Base-by-base conservation (phyloP, 2,329 filamentous ascomycete genomes). In the Venturia effusa region DNA sequence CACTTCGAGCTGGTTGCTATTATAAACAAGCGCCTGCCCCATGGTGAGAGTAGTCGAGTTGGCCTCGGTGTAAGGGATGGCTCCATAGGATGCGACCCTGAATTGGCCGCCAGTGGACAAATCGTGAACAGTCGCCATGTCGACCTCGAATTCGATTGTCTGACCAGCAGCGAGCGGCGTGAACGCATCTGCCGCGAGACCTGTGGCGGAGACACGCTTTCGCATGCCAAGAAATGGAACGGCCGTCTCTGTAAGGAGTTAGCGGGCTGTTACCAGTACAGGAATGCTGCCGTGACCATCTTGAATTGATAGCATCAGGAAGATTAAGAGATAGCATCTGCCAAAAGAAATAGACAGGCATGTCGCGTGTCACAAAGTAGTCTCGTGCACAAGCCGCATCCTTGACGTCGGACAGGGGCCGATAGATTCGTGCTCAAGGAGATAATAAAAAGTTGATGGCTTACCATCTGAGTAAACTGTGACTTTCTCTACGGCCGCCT, bases 1-100 rank as follows among this genome's bases (percentile, higher is more conserved):
- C 66, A 86, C 77, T 61, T 77, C 78, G 59, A 88, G 73, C 19
- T 78, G 77, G 74, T 88, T 88, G 70, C 83, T 85, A 62, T 78
- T 74, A 74, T 82, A 88, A 13, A 79, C 72, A 2, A 88, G 71
- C 80, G 13, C 82, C 84, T 62, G 30, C 17, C 41, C 43, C 22
- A 24, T 27, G 24, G 15, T 39, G 1, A 89, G 78, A 48, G 80
- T 74, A 59, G 78, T 84, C 24, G 77, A 79, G 69, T 79, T 76
- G 54, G 75, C 75, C 27, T 78, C 76, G 37, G 85, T 82, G 64
- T 81, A 81, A 10, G 83, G 81, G 54, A 88, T 77, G 13, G 79
- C 77, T 6, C 87, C 87, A 4, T 75, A 74, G 5, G 84, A 79
- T 63, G 80, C 77, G 60, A 89, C 72, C 63, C 81, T 80, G 70